A percentile compares a stretch with the other conserved stretches of the same genome.
phyloP scores from a whole-genome alignment of 306 rosid genomes.

The Lathyrus tuberosus region DNA sequence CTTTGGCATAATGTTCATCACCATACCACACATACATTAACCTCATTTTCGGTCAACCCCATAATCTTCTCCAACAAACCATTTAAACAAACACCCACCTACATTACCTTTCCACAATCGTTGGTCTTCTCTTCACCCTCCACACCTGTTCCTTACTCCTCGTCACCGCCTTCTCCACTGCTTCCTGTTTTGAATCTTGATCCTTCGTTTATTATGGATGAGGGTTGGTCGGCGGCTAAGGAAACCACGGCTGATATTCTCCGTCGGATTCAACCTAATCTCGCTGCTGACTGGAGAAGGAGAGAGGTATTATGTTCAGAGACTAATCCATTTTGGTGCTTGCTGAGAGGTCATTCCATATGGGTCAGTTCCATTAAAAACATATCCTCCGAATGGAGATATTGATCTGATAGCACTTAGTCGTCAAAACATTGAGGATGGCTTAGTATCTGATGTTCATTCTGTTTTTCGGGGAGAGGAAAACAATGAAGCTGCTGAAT shows the following conservation, averaged over 20 bases:
- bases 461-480: conserved; percentile 67
- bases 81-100: too few species aligned
- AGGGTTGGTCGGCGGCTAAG: conserved; percentile 49
- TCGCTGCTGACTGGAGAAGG: conserved; percentile 48
- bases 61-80: too few species aligned
- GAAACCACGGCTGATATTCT: conserved; percentile 44
- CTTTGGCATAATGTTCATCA: too few species aligned
- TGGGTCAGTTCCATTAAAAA: conserved; percentile 94
- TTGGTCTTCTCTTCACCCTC: too few species aligned
- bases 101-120: too few species aligned
- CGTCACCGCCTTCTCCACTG: conserved; percentile 51
- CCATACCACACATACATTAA: too few species aligned
- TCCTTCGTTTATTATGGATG: conserved; percentile 40
- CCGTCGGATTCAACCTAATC: conserved; percentile 48
- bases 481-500: conserved; percentile 66
- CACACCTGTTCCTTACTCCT: conserved; percentile 40
- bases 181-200: conserved; percentile 43
- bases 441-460: conserved; percentile 61
- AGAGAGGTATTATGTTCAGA: conserved; percentile 54
- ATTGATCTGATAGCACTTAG: conserved; percentile 80
- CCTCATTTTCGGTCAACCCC: too few species aligned
- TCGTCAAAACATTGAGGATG: conserved; percentile 60
- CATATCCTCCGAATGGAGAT: conserved; percentile 94
- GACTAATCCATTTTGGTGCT: conserved; percentile 40
- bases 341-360: conserved; percentile 67